Evolutionary conservation across 1,284 basidiomycete species (phyloP), one percentile per base, ranked within the genome.

Genomic region (Heterobasidion occidentale): DNA sequence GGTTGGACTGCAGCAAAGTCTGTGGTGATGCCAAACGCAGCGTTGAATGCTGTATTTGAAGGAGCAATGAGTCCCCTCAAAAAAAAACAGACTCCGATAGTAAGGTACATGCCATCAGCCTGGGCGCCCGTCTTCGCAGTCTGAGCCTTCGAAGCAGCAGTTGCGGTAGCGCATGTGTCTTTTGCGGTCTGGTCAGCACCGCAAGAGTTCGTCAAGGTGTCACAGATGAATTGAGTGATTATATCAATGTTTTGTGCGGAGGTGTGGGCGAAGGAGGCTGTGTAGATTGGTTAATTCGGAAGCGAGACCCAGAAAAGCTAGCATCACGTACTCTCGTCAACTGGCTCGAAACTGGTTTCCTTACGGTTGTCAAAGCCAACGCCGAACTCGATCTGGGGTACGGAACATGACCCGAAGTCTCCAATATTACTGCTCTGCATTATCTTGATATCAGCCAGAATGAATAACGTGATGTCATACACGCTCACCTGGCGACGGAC

Each of bases 311-410:
- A 27, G 27, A 35, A 44, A 53, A 11, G 42, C 34, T 19, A 6
- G 8, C 51, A 20, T 27, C 14, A 60, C 71, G 57, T 56, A 77
- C 76, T 66, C 62, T 71, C 64, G 60, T 77, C 72, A 27, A 68
- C 70, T 46, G 78, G 78, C 63, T 77, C 63, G 72, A 81, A 83
- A 64, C 74, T 74, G 11, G 79, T 81, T 62, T 84, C 84, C 60
- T 73, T 78, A 52, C 84, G 74, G 60, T 70, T 70, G 61, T 86
- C 80, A 58, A 86, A 81, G 9, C 81, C 82, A 8, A 65, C 71
- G 35, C 73, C 82, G 62, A 86, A 86, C 60, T 80, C 74, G 60
- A 87, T 83, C 65, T 82, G 68, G 11, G 81, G 81, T 33, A 78
- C 69, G 5, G 76, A 71, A 71, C 83, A 84, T 64, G 57, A n/a